Evolutionary conservation across 495 filamentous ascomycete species (phyloP).

Genomic region (Podospora conica): DNA sequence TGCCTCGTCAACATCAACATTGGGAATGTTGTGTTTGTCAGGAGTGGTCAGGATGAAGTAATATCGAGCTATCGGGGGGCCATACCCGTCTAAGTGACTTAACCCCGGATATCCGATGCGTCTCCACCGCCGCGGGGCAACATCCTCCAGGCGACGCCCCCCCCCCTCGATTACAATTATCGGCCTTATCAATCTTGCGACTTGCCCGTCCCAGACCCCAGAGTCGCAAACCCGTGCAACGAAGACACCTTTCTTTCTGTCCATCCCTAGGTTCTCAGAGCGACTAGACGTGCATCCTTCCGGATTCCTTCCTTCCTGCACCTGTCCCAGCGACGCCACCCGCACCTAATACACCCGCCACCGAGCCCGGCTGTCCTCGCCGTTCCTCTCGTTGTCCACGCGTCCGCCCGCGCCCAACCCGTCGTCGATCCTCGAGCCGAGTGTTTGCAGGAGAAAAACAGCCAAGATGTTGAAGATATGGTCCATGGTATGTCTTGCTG

Average conservation of each 20-base stretch:
- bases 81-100: constrained; percentile 3
- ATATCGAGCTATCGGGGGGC: constrained; percentile 7
- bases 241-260: neutral
- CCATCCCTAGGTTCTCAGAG: neutral
- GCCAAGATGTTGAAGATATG: constrained; percentile 96
- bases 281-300: neutral
- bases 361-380: neutral
- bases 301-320: neutral
- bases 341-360: neutral
- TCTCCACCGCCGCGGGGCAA: constrained; percentile 10
- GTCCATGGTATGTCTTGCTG: constrained; percentile 74
- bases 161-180: neutral
- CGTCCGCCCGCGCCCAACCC: neutral
- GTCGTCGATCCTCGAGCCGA: neutral
- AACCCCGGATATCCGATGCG: neutral
- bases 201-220: too few relatives aligned
- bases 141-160: neutral
- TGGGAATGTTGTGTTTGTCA: neutral
- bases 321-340: neutral
- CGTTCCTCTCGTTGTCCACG: neutral
- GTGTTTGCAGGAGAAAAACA: neutral
- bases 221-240: neutral
- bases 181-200: neutral
- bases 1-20: neutral
- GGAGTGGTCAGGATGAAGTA: neutral